Evolutionary conservation across 257 asterid species (phyloP).

Genomic region (Penstemon barbatus): DNA sequence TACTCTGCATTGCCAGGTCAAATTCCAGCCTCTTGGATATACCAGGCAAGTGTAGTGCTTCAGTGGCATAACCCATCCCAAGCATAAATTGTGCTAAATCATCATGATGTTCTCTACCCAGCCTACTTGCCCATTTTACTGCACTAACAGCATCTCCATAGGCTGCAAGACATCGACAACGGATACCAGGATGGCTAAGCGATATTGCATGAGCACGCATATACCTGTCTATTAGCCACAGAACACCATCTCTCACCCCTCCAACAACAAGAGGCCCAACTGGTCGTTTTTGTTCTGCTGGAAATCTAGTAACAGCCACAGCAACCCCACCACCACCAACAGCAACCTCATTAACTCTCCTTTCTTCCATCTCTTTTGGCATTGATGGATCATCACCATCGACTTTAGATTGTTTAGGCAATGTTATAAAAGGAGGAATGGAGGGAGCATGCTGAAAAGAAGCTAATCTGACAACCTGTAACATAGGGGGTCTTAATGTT

Average conservation of each 20-base stretch:
- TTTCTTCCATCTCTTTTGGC: slow-evolving; percentile 67
- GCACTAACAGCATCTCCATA: slow-evolving; percentile 99
- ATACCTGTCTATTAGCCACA: slow-evolving; percentile 91
- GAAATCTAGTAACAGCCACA: slow-evolving; percentile 95
- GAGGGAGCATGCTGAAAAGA: slow-evolving; percentile 96
- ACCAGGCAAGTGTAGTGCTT: slow-evolving; percentile 99
- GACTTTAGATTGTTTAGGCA: slow-evolving; percentile 79
- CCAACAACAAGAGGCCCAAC: slow-evolving; percentile 90
- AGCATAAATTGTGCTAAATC: slow-evolving; percentile 98
- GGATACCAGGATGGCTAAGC: slow-evolving; percentile 95
- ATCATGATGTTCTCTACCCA: slow-evolving; percentile 97
- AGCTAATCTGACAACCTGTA: slow-evolving; percentile 93
- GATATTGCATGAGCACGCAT: slow-evolving; percentile 98
- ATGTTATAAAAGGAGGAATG: slow-evolving; percentile 84
- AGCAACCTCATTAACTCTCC: slow-evolving; percentile 80
- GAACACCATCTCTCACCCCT: slow-evolving; percentile 95
- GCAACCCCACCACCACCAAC: slow-evolving; percentile 98
- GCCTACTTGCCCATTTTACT: slow-evolving; percentile 98
- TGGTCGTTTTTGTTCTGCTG: slow-evolving; percentile 93
- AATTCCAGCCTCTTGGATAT: slow-evolving; percentile 94
- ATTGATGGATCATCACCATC: slow-evolving; percentile 64
- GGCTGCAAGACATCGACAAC: slow-evolving; percentile 98
- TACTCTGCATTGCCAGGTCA: slow-evolving; percentile 97
- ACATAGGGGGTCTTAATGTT: slow-evolving; percentile 84
- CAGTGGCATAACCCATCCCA: slow-evolving; percentile 99